Conservation (phyloP, 768 basidiomycete species). For the Coprinellus aureogranulatus region DNA sequence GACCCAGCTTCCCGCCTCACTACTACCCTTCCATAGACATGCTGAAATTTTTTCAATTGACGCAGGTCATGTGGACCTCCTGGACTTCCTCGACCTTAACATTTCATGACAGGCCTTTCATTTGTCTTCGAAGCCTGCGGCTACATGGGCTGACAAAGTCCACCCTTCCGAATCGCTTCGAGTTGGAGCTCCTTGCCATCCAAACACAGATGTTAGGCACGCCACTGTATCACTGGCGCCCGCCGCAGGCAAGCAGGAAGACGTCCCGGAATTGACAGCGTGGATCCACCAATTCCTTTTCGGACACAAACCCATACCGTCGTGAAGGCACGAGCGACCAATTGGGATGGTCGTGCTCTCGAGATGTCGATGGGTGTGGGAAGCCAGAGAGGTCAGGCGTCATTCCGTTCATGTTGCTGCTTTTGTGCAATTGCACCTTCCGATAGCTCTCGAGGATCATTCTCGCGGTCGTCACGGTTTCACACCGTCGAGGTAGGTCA, state of each 20-base stretch:
- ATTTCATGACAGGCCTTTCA: not conserved
- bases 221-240: no score
- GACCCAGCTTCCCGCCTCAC: not conserved
- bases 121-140: not conserved
- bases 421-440: not conserved
- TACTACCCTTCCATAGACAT: not conserved
- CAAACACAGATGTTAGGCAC: no score
- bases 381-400: not conserved
- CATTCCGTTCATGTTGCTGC: not conserved
- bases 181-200: no score
- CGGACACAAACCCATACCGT: slow-evolving; percentile 12
- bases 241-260: no score
- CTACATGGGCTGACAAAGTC: not conserved
- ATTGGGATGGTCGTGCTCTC: not conserved
- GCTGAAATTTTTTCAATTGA: not conserved
- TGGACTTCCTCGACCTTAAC: not conserved
- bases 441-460: not conserved
- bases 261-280: not conserved
- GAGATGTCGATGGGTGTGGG: not conserved
- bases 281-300: slow-evolving; percentile 6
- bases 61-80: not conserved
- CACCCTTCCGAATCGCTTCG: no score
- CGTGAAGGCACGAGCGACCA: not conserved
- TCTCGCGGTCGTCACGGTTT: slow-evolving; percentile 23
- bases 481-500: slow-evolving; percentile 11